Conservation (phyloP, 148 eudicot genomes). For the Nepenthes mirabilis region DNA sequence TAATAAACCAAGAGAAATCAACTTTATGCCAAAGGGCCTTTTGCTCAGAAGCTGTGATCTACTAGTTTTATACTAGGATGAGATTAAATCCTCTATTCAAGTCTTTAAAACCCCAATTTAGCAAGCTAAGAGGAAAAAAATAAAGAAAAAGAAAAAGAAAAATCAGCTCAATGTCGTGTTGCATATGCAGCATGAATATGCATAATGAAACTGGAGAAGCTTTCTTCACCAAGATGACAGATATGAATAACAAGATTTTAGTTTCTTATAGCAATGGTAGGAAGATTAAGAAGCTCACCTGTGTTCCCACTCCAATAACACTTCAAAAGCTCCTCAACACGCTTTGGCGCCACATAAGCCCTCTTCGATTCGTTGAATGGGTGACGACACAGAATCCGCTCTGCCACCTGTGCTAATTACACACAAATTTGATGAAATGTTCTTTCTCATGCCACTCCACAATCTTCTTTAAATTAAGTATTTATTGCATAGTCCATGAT, state of each 20-base stretch:
- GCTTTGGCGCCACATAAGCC: constrained; percentile 90
- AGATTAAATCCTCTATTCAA: too few species aligned
- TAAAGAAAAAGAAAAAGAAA: too few species aligned
- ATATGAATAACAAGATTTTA: neutral
- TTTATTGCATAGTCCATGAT: too few species aligned
- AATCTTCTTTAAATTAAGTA: too few species aligned
- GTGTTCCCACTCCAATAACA: constrained; percentile 85
- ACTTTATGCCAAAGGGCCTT: too few species aligned
- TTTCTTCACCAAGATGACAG: neutral
- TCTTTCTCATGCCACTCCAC: neutral
- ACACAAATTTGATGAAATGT: neutral
- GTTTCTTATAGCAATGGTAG: neutral
- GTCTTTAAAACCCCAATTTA: too few species aligned
- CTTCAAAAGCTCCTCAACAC: constrained; percentile 87
- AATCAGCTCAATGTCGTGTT: too few species aligned
- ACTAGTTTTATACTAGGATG: too few species aligned
- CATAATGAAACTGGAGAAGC: neutral
- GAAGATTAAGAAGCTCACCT: constrained; percentile 31
- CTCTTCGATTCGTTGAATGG: constrained; percentile 93
- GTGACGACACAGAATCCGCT: constrained; percentile 90
- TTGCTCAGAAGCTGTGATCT: too few species aligned
- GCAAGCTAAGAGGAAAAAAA: too few species aligned
- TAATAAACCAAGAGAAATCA: too few species aligned
- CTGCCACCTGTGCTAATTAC: constrained; percentile 36
- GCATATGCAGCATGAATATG: neutral